Conservation (phyloP, 768 basidiomycete species). For the Solioccasus polychromus region DNA sequence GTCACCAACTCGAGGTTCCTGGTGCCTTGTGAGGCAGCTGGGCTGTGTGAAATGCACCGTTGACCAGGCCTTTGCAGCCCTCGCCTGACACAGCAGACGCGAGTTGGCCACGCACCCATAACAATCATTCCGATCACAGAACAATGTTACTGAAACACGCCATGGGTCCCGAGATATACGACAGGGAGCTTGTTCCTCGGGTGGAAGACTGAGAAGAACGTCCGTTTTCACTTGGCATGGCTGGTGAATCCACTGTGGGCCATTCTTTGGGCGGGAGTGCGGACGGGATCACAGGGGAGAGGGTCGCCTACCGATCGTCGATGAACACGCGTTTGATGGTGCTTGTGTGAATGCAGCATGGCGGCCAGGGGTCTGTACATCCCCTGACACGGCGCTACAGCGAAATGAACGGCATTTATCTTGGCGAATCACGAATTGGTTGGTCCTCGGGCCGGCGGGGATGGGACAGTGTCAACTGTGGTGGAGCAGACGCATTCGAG, state of each 20-base stretch:
- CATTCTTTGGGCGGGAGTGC: too few relatives aligned
- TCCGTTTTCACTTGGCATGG: too few relatives aligned
- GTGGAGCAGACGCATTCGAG: too few relatives aligned
- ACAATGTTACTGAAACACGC: background rate
- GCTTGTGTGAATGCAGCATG: slow-evolving; percentile 20
- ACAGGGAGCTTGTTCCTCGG: too few relatives aligned
- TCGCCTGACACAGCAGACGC: slow-evolving; percentile 5
- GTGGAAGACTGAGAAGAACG: too few relatives aligned
- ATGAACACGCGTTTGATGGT: slow-evolving; percentile 21
- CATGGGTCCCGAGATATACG: too few relatives aligned
- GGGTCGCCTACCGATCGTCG: slow-evolving; percentile 5
- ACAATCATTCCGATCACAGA: background rate
- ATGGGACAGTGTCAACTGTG: too few relatives aligned
- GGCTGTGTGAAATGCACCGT: slow-evolving; percentile 17
- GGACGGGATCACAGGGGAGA: too few relatives aligned
- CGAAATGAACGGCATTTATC: slow-evolving; percentile 27
- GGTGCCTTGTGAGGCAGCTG: slow-evolving; percentile 18
- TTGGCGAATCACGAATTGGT: slow-evolving; percentile 17
- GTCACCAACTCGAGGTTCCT: too few relatives aligned
- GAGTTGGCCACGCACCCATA: slow-evolving; percentile 13
- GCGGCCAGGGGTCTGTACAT: slow-evolving; percentile 18
- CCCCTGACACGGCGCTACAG: slow-evolving; percentile 13
- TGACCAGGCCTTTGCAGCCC: slow-evolving; percentile 6
- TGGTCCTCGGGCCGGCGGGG: slow-evolving; percentile 9
- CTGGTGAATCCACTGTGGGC: slow-evolving; percentile 1